Conservation (phyloP, 1,139 yeast species). For the Fermentozyma sake region DNA sequence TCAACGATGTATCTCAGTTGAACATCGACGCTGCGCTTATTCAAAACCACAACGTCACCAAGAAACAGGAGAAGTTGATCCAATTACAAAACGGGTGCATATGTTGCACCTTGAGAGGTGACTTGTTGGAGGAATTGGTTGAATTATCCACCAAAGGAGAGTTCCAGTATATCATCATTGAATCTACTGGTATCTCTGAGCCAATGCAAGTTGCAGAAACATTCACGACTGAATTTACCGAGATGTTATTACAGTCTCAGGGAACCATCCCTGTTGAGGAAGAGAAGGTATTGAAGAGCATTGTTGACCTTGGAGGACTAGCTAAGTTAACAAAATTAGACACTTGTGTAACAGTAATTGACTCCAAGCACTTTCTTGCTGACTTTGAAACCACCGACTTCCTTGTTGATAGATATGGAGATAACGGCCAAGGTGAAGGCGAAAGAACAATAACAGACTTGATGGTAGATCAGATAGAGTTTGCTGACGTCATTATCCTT, state of each 20-base stretch:
- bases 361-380: slow-evolving; percentile 33
- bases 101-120: slow-evolving; percentile 45
- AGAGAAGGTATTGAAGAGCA: slow-evolving; percentile 21
- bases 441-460: slow-evolving; percentile 43
- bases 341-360: slow-evolving; percentile 45
- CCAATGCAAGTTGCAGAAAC: slow-evolving; percentile 51
- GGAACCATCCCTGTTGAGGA: slow-evolving; percentile 16
- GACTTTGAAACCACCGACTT: slow-evolving; percentile 42
- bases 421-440: slow-evolving; percentile 31
- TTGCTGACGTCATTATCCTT: slow-evolving; percentile 38
- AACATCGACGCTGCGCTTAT: slow-evolving; percentile 41
- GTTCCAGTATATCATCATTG: slow-evolving; percentile 40
- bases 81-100: slow-evolving; percentile 46
- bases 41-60: slow-evolving; percentile 32
- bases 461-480: slow-evolving; percentile 44
- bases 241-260: slow-evolving; percentile 19
- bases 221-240: slow-evolving; percentile 37
- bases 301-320: slow-evolving; percentile 35
- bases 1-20: slow-evolving; percentile 37
- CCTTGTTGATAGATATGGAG: slow-evolving; percentile 35
- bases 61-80: slow-evolving; percentile 38
- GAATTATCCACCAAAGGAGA: slow-evolving; percentile 26
- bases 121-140: slow-evolving; percentile 38
- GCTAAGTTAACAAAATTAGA: slow-evolving; percentile 34
- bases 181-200: slow-evolving; percentile 44